phyloP scores from a whole-genome alignment of 495 filamentous ascomycete species.

The Durotheca rogersii region DNA sequence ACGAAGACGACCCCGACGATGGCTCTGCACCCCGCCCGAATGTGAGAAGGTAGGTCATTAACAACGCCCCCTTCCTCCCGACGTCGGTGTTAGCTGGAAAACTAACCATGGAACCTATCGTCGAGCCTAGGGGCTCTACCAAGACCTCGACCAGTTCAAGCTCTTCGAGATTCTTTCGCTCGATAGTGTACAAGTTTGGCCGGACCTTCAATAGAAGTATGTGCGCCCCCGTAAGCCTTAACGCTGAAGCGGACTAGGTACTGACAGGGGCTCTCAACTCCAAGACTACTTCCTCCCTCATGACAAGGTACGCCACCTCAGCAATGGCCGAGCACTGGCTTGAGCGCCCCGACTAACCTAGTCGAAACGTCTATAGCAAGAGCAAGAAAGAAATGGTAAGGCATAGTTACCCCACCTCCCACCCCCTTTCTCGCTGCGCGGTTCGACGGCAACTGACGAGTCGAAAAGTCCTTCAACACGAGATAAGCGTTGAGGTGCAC shows the following conservation, averaged over 20 bases:
- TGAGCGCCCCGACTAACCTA: constrained; percentile 4
- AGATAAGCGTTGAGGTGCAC: constrained; percentile 83
- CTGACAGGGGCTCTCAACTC: constrained; percentile 8
- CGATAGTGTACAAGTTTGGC: constrained; percentile 29
- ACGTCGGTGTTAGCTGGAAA: background rate
- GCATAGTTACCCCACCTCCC: background rate
- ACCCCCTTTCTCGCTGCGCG: too few species aligned
- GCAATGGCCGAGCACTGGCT: background rate
- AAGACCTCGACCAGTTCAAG: constrained; percentile 17
- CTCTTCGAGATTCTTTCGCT: constrained; percentile 29
- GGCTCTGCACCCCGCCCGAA: constrained; percentile 11
- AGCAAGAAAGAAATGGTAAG: constrained; percentile 30
- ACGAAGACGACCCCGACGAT: constrained; percentile 16
- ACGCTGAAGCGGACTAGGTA: constrained; percentile 1
- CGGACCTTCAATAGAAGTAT: constrained; percentile 26
- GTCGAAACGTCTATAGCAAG: constrained; percentile 21
- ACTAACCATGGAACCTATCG: constrained; percentile 17
- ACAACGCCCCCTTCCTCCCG: constrained; percentile 1
- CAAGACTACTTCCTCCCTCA: constrained; percentile 24
- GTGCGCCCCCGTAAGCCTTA: background rate
- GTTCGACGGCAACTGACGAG: constrained; percentile 2
- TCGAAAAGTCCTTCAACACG: constrained; percentile 56
- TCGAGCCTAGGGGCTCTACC: constrained; percentile 11
- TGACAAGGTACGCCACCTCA: constrained; percentile 24
- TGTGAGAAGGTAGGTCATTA: constrained; percentile 12